Evolutionary conservation across 192 early-diverging fungal genomes (phyloP).

Genomic region (Coemansia sp.): DNA sequence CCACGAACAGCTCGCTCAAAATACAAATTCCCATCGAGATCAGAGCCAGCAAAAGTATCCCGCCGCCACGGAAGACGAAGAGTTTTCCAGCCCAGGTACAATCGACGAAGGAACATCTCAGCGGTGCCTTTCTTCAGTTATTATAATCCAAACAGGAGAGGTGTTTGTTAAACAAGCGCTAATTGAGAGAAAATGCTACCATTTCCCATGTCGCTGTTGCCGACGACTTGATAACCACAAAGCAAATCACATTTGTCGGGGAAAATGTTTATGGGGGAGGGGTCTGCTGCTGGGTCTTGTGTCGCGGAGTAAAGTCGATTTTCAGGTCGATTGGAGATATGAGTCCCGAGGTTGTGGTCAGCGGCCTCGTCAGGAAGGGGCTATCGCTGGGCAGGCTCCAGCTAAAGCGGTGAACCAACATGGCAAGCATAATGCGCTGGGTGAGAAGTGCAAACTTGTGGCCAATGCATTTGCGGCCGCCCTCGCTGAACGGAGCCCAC

Average conservation of each 20-base stretch:
- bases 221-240: too few species aligned
- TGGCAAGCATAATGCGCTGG: conserved; percentile 58
- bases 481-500: conserved; percentile 62
- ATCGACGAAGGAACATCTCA: conserved; percentile 7
- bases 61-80: conserved; percentile 50
- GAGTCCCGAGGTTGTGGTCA: conserved; percentile 34
- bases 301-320: conserved; percentile 26
- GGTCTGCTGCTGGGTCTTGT: not conserved
- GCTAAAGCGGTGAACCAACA: conserved; percentile 51
- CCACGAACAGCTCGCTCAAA: conserved; percentile 36
- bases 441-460: conserved; percentile 61
- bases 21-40: conserved; percentile 50
- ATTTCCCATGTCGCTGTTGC: too few species aligned
- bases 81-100: conserved; percentile 42
- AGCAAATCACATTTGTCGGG: not conserved
- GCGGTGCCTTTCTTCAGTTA: not conserved
- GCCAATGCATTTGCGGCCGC: conserved; percentile 59
- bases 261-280: not conserved
- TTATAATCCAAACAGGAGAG: not conserved
- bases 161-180: not conserved
- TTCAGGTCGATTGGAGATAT: conserved; percentile 45
- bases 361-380: conserved; percentile 29
- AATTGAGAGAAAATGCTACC: not conserved
- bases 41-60: conserved; percentile 31
- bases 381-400: conserved; percentile 47